Conservation (phyloP, 768 basidiomycete genomes). For the Kwoniella pini region DNA sequence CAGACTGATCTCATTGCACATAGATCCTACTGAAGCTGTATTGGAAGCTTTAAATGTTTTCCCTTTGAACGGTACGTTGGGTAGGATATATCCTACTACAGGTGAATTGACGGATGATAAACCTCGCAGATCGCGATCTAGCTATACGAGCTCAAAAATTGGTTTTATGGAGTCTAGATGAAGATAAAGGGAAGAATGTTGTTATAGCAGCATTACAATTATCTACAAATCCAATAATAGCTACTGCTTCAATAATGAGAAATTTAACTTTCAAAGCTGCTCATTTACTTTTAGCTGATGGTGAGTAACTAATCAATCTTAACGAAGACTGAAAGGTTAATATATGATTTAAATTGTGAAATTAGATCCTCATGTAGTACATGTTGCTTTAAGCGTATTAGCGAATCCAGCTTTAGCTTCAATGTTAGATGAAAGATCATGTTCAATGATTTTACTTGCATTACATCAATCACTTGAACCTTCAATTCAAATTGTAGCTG, state of each 20-base stretch:
- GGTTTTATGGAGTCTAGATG: conserved; percentile 44
- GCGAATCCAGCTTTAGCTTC: conserved; percentile 42
- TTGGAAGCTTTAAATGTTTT: conserved; percentile 37
- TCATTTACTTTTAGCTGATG: conserved; percentile 42
- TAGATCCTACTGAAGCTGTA: conserved; percentile 30
- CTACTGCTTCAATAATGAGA: conserved; percentile 25
- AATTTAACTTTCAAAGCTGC: conserved; percentile 40
- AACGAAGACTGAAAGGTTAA: background rate
- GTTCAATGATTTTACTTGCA: conserved; percentile 45
- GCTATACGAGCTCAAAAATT: conserved; percentile 32
- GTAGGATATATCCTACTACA: too few species aligned
- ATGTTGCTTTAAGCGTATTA: conserved; percentile 36
- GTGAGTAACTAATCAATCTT: conserved; percentile 16
- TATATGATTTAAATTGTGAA: too few species aligned
- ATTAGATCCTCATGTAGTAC: conserved; percentile 42
- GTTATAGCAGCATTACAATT: conserved; percentile 41
- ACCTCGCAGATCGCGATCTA: conserved; percentile 36
- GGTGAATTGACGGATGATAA: too few species aligned
- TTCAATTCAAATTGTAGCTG: conserved; percentile 47
- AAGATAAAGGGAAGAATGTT: conserved; percentile 31
- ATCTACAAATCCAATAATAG: conserved; percentile 32
- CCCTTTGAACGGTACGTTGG: conserved; percentile 36
- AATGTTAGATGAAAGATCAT: conserved; percentile 40
- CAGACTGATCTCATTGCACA: too few species aligned
- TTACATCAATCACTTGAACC: conserved; percentile 45